Base-by-base conservation (phyloP, 2,329 filamentous ascomycete species). In the Botryotinia globosa region DNA sequence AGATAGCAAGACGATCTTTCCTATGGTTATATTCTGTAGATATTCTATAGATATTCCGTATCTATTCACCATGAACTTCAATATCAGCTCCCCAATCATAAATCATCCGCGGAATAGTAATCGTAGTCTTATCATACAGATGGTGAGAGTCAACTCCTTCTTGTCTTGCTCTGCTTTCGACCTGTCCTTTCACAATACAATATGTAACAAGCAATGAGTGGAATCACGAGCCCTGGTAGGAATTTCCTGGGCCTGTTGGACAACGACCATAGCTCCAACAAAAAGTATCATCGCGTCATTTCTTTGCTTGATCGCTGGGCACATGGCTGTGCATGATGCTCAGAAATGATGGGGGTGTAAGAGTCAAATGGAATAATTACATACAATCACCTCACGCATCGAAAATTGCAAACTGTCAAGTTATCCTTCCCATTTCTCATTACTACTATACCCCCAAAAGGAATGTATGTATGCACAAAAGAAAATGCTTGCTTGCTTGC, bases 401-500 rank as follows among this genome's bases (percentile, higher is more conserved):
- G 29, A 44, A 25, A 51, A 56, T 42, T 22, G 22, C 4, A 22
- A 9, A 32, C 37, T 29, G 39, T 1, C n/a, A 56, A 42, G 32
- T 68, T 25, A 56, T 42, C 9, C n/a, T 32, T 56, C 25, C 34
- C 48, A 56, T 58, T 68, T 56, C 48, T 56, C 48, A 32, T 42
- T 16, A 32, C 48, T 32, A 25, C 48, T 16, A 18, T 32, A 16
- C 25, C 22, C 65, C 48, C 48, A 42, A 68, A 58, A 68, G 18
- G 6, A 56, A 32, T 25, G 48, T 56, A 58, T 58, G 48, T 67
- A 42, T 67, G n/a, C 34, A 68, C n/a, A 56, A 42, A 56, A 68
- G 37, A 56, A 56, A 58, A 22, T 54, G 48, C 45, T 32, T 54
- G 48, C 64, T 68, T 68, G 65, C 64, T 68, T 68, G 65, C 65